These are phyloP conservation scores for Tripidium arundinaceum DNA, from an alignment of 202 grass and related monocot species.

Conservation along the genomic window DNA sequence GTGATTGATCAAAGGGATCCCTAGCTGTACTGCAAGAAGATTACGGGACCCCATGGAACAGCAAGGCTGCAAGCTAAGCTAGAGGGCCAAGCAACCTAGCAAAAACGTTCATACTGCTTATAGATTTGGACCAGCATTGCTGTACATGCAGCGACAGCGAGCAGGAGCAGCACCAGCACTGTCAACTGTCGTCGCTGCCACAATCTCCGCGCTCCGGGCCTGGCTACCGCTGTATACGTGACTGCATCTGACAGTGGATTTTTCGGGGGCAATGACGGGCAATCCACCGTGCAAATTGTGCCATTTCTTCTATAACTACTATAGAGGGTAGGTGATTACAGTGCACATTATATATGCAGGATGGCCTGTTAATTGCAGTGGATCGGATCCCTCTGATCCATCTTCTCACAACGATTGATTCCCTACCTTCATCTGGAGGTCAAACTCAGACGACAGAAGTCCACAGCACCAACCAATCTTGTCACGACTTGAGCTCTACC, in stretches of 20 bases:
- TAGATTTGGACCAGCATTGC: neutral
- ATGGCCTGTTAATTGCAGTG: neutral
- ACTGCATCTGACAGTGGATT: neutral
- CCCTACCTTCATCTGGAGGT: neutral
- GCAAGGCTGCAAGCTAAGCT: constrained; percentile 2
- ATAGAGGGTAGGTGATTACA: neutral
- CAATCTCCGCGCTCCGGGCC: neutral
- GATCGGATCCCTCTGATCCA: neutral
- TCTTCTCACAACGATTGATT: neutral
- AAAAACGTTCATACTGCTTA: constrained; percentile 17
- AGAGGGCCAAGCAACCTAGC: neutral
- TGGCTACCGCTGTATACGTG: neutral
- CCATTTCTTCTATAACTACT: neutral
- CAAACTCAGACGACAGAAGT: constrained; percentile 27
- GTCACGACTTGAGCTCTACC: constrained; percentile 27
- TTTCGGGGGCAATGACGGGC: neutral
- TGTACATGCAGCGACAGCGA: neutral
- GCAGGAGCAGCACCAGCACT: no score
- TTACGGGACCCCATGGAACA: neutral
- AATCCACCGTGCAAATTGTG: neutral
- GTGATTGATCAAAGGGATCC: constrained; percentile 8
- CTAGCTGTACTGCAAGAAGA: constrained; percentile 13
- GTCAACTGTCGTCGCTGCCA: neutral
- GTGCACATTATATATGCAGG: neutral
- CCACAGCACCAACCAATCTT: neutral